Evolutionary conservation across 805 yeast genomes (phyloP).

Genomic region (Lipomyces lipofer): DNA sequence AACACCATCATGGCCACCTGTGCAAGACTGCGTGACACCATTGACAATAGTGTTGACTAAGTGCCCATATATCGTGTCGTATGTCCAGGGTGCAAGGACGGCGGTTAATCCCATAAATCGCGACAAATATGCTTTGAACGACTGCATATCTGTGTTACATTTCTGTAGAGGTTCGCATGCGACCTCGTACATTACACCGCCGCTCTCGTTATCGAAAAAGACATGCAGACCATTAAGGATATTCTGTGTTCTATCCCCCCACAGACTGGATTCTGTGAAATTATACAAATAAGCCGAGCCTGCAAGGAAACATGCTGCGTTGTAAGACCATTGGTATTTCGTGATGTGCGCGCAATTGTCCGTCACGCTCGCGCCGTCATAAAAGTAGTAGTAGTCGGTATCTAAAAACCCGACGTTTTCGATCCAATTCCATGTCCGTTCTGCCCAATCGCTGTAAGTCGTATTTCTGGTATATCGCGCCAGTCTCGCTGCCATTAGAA

Average conservation of each 20-base stretch:
- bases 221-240: slow-evolving; percentile 57
- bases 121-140: slow-evolving; percentile 84
- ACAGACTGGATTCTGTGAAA: slow-evolving; percentile 60
- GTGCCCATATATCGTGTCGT: slow-evolving; percentile 38
- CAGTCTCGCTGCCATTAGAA: slow-evolving; percentile 77
- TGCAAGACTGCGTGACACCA: slow-evolving; percentile 80
- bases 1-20: slow-evolving; percentile 83
- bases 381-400: slow-evolving; percentile 38
- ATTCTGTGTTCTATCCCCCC: slow-evolving; percentile 63
- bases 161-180: slow-evolving; percentile 68
- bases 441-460: slow-evolving; percentile 70
- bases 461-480: slow-evolving; percentile 77
- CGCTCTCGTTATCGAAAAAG: slow-evolving; percentile 46
- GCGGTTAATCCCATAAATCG: slow-evolving; percentile 76
- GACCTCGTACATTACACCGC: slow-evolving; percentile 68
- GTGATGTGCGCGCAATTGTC: slow-evolving; percentile 64
- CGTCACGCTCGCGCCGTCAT: slow-evolving; percentile 52
- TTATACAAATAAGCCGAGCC: slow-evolving; percentile 84
- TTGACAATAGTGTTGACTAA: slow-evolving; percentile 52
- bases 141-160: slow-evolving; percentile 85
- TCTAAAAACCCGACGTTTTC: slow-evolving; percentile 48
- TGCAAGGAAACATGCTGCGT: slow-evolving; percentile 73
- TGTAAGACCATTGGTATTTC: slow-evolving; percentile 77
- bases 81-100: slow-evolving; percentile 59
- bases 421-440: slow-evolving; percentile 75